These are phyloP conservation scores for Tolypocladium ophioglossoides DNA, from an alignment of 2,329 filamentous ascomycete genomes.

Conservation along the genomic window DNA sequence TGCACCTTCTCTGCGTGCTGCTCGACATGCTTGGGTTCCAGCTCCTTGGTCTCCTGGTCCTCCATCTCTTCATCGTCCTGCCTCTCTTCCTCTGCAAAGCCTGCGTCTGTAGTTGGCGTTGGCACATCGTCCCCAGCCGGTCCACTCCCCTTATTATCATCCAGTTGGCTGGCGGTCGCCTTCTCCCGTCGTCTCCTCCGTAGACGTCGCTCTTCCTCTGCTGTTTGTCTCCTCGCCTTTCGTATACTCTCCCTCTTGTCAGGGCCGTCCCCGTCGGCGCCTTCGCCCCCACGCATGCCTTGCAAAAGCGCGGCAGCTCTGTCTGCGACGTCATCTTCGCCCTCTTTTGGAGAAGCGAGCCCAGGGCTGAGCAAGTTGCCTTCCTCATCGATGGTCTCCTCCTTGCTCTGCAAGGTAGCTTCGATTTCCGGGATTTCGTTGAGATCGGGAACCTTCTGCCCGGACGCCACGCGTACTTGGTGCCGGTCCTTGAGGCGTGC, in stretches of 20 bases:
- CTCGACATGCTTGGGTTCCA: constrained; percentile 4
- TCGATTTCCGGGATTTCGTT: constrained; percentile 51
- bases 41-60: constrained; percentile 3
- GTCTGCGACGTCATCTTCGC: constrained; percentile 68
- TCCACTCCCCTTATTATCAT: constrained; percentile 14
- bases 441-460: constrained; percentile 70
- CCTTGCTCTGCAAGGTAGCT: constrained; percentile 21
- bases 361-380: constrained; percentile 41
- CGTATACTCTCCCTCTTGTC: constrained; percentile 52
- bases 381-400: constrained; percentile 34
- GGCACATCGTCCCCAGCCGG: constrained; percentile 6
- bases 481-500: constrained; percentile 85
- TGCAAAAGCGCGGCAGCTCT: constrained; percentile 76
- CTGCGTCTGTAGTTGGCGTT: constrained; percentile 5
- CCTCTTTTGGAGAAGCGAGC: constrained; percentile 30
- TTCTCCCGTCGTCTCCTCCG: constrained; percentile 58
- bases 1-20: constrained; percentile 4
- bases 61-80: constrained; percentile 4
- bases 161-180: constrained; percentile 26
- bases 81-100: constrained; percentile 3
- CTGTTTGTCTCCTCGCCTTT: constrained; percentile 54
- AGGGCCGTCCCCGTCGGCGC: constrained; percentile 36
- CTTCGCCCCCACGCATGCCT: constrained; percentile 63
- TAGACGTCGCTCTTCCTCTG: constrained; percentile 65
- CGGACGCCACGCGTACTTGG: constrained; percentile 80